Base-by-base conservation (phyloP, 148 eudicot species). In the Nepenthes gracilis region DNA sequence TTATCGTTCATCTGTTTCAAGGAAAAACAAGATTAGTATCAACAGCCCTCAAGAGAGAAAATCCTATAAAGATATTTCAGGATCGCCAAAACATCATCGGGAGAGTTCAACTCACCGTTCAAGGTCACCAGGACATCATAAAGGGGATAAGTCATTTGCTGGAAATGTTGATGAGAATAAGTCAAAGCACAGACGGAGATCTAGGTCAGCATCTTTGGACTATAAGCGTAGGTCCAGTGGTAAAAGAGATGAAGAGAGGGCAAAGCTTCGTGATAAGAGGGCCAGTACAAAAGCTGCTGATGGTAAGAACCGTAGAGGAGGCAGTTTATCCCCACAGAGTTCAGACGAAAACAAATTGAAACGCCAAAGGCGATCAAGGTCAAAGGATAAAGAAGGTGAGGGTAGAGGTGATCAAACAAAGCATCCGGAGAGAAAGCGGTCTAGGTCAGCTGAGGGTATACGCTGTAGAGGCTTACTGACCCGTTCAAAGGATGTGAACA, bases 11-110 rank as follows among this genome's bases (percentile, higher is more conserved):
- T 80, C 85, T 66, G 64, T 70, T 70, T 81, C 77, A 10, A 77
- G 90, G 70, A 84, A 95, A 79, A 75, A 82, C 56, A 81, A 75
- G 72, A 86, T 86, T 78, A 74, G 94, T 79, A 90, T 90, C 69
- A 63, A 54, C n/a, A 86, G 84, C 69, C 97, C 97, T 54, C 80
- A 76, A 57, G 66, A 52, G 59, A 84, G 79, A 73, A 90, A 82
- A 70, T 74, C 90, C 34, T 72, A 75, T 60, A 77, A 80, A 13
- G 85, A 81, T 67, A 77, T 71, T 55, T 79, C 88, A 36, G 76
- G 54, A 38, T 85, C 92, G 33, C 86, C 95, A 47, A 84, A 69
- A 64, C 75, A 57, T 49, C 72, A 55, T 45, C 76, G 43, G 37
- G 86, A 76, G 63, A 81, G 79, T 64, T 80, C 92, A 50, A 43